These are phyloP conservation scores for Trebouxia sp. DNA, from an alignment of 139 green algal species.

Conservation along the genomic window DNA sequence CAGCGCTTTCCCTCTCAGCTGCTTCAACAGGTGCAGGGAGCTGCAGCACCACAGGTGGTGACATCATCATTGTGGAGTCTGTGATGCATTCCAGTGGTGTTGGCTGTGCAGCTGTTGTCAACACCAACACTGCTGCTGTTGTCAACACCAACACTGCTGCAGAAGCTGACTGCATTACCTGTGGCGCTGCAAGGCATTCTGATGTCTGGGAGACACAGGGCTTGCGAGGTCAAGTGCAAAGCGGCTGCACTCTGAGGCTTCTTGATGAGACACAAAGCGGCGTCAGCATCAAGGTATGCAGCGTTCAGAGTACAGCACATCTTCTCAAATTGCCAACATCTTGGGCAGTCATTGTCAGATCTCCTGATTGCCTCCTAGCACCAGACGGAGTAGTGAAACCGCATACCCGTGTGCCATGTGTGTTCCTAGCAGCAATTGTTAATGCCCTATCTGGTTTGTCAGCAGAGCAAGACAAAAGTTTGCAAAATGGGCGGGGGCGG, in stretches of 20 bases:
- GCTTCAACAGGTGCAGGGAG: background rate
- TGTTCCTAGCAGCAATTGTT: too few relatives aligned
- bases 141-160: background rate
- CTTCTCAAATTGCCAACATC: too few relatives aligned
- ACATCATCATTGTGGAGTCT: background rate
- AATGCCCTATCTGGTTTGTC: too few relatives aligned
- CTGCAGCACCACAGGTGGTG: background rate
- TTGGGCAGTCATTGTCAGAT: too few relatives aligned
- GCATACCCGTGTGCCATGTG: too few relatives aligned
- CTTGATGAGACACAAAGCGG: background rate
- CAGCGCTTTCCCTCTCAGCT: too few relatives aligned
- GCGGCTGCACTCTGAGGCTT: constrained; percentile 39
- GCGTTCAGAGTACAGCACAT: background rate
- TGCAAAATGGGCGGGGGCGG: too few relatives aligned
- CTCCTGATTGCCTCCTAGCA: too few relatives aligned
- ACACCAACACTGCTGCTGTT: background rate
- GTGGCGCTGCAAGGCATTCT: background rate
- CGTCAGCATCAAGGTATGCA: constrained; percentile 31
- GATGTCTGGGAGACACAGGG: constrained; percentile 29
- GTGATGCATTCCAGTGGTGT: constrained; percentile 6
- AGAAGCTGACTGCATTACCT: background rate
- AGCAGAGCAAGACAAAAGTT: too few relatives aligned
- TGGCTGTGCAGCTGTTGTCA: background rate
- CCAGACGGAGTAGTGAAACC: too few relatives aligned
- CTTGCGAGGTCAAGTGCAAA: constrained; percentile 38